Evolutionary conservation across 2,329 filamentous ascomycete species (phyloP).

Genomic region (Mycosphaerella sp.): DNA sequence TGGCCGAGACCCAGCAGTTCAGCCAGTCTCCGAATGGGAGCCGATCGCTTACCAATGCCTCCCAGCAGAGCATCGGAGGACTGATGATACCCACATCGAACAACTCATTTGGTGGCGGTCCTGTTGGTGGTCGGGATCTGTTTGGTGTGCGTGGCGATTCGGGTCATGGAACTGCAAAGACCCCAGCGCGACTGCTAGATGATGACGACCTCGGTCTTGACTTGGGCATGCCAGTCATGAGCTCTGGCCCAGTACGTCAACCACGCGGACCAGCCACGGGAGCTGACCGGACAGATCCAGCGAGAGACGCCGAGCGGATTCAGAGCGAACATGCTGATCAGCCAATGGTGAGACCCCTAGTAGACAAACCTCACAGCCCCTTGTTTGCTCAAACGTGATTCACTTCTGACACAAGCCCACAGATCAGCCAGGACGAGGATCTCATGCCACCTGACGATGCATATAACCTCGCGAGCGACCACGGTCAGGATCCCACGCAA

Average conservation of each 20-base stretch:
- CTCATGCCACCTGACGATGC: conserved; percentile 24
- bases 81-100: conserved; percentile 41
- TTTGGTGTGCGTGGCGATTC: conserved; percentile 41
- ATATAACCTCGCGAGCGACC: conserved; percentile 1
- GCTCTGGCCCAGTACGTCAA: conserved; percentile 12
- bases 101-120: conserved; percentile 37
- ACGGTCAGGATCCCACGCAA: background rate
- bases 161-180: conserved; percentile 27
- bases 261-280: conserved; percentile 6
- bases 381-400: background rate
- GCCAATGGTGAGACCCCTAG: conserved; percentile 4
- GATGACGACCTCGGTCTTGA: conserved; percentile 25
- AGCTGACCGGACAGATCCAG: conserved; percentile 6
- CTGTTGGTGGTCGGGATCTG: conserved; percentile 33
- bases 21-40: conserved; percentile 35
- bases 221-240: conserved; percentile 39
- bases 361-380: background rate
- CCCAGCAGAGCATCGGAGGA: conserved; percentile 34
- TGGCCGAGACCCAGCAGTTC: conserved; percentile 35
- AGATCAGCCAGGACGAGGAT: conserved; percentile 22
- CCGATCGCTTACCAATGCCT: conserved; percentile 17
- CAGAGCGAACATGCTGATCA: conserved; percentile 3
- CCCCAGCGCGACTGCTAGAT: conserved; percentile 18
- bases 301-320: conserved; percentile 21
- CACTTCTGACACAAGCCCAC: background rate